These are phyloP conservation scores for Calocera viscosa DNA, from an alignment of 768 basidiomycete genomes.

Conservation along the genomic window DNA sequence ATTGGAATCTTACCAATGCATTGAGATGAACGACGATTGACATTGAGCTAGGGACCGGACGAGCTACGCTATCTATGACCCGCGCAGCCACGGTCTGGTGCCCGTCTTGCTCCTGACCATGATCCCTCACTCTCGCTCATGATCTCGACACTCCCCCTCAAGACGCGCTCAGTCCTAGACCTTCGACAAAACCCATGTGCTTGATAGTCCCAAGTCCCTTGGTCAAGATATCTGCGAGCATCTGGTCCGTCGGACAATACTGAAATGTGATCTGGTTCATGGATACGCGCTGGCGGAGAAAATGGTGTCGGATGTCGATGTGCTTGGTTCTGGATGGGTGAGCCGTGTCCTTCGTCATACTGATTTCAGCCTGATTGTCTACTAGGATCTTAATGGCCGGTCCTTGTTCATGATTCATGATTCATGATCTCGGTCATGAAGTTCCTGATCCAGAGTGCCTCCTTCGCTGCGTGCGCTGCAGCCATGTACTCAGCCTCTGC, in stretches of 20 bases:
- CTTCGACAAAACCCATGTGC: not conserved
- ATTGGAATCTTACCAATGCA: no score
- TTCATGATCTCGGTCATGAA: constrained; percentile 14
- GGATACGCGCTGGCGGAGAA: no score
- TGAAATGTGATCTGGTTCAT: not conserved
- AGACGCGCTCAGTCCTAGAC: not conserved
- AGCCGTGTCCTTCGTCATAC: no score
- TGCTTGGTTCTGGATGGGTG: no score
- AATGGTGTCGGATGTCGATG: no score
- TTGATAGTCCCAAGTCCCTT: not conserved
- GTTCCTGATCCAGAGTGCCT: constrained; percentile 17
- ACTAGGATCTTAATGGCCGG: no score
- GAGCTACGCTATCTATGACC: no score
- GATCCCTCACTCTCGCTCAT: not conserved
- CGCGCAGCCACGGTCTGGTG: no score
- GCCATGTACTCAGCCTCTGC: constrained; percentile 16
- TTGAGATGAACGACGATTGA: no score
- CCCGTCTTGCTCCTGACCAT: not conserved
- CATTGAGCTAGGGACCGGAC: no score
- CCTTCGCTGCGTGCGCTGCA: constrained; percentile 11
- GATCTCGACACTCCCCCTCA: not conserved
- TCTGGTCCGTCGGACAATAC: not conserved
- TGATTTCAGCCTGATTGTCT: no score
- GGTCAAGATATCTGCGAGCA: not conserved
- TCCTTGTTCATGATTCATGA: no score